Conservation (phyloP, 257 asterid species). For the Penstemon eatonii region DNA sequence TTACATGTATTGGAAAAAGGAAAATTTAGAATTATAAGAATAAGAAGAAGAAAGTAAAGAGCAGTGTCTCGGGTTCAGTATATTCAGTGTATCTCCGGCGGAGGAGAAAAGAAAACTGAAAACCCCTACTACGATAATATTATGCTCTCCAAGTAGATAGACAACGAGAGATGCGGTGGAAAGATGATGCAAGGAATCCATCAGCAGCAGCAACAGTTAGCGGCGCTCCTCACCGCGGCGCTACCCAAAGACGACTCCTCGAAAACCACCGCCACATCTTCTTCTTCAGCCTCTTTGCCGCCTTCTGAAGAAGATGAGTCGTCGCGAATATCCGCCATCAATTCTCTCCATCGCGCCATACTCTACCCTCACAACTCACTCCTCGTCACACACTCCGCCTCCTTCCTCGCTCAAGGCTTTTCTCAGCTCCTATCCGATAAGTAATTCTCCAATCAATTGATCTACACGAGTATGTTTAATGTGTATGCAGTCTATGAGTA, state of each 20-base stretch:
- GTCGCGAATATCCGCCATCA: conserved; percentile 75
- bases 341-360: conserved; percentile 83
- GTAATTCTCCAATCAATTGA: conserved; percentile 38
- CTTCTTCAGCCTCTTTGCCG: conserved; percentile 37
- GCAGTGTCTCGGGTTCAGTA: conserved; percentile 16
- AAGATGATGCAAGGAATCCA: conserved; percentile 92
- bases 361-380: conserved; percentile 82
- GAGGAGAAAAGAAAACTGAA: conserved; percentile 23
- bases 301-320: conserved; percentile 66
- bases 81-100: conserved; percentile 30
- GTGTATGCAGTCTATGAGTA: neutral
- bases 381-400: conserved; percentile 84
- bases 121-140: neutral
- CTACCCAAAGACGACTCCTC: conserved; percentile 73
- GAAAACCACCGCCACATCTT: conserved; percentile 38
- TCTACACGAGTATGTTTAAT: conserved; percentile 11
- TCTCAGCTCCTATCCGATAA: conserved; percentile 77
- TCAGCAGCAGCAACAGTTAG: conserved; percentile 94
- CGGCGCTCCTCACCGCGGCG: conserved; percentile 92
- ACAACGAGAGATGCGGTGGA: conserved; percentile 48
- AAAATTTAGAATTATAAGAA: neutral
- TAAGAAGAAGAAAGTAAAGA: neutral
- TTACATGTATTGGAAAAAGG: no score
- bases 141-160: conserved; percentile 21
- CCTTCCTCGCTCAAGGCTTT: conserved; percentile 84